Percentiles rank a stretch among this genome's conserved stretches.
These are phyloP conservation scores for Euphrasia arctica DNA, from an alignment of 305 asterid genomes.

Conservation along the genomic window DNA sequence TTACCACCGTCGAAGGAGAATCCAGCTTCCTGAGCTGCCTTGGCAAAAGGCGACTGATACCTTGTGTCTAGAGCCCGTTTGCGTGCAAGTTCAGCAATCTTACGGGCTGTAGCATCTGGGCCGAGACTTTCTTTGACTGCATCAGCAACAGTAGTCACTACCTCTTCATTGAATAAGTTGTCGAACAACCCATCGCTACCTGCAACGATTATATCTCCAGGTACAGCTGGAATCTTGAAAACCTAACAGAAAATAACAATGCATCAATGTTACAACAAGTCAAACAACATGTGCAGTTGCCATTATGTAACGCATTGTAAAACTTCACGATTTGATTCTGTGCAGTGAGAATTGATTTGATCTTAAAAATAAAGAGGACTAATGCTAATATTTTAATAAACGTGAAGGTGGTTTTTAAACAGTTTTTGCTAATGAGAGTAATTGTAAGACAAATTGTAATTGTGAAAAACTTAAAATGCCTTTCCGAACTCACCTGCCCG, in stretches of 20 bases:
- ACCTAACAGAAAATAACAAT: conserved; percentile 36
- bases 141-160: conserved; percentile 51
- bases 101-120: conserved; percentile 58
- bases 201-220: conserved; percentile 73
- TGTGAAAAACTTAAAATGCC: neutral
- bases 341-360: too few species aligned
- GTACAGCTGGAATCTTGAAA: conserved; percentile 57
- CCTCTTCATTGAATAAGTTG: conserved; percentile 62
- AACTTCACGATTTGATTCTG: too few species aligned
- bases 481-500: conserved; percentile 55
- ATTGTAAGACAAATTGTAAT: neutral
- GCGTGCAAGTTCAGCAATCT: conserved; percentile 60
- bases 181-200: conserved; percentile 90
- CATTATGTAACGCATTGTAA: too few species aligned
- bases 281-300: too few species aligned
- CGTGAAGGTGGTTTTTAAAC: too few species aligned
- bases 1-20: conserved; percentile 65
- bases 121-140: conserved; percentile 43
- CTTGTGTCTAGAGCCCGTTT: conserved; percentile 54
- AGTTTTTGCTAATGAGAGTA: too few species aligned
- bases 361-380: too few species aligned
- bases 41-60: conserved; percentile 57
- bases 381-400: too few species aligned
- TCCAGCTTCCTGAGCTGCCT: conserved; percentile 73
- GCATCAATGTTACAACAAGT: neutral